These are phyloP conservation scores for Saccharomycopsis oosterbeekiorum DNA, from an alignment of 805 yeast genomes.

Conservation along the genomic window DNA sequence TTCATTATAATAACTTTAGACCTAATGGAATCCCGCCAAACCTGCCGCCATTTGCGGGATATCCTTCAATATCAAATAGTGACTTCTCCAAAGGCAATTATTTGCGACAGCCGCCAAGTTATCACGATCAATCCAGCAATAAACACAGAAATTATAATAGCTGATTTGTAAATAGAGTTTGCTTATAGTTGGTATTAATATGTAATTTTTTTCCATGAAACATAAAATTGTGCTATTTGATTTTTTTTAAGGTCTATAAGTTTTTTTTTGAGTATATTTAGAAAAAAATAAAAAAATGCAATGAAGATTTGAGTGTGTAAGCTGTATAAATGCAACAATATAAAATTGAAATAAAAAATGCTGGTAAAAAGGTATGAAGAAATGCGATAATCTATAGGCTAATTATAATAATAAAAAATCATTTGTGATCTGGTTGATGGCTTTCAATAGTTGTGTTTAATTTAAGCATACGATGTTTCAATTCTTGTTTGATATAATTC, in stretches of 20 bases:
- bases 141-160: not conserved
- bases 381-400: conserved; percentile 1
- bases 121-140: not conserved
- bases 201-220: too few relatives aligned
- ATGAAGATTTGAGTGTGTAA: not conserved
- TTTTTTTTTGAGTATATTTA: not conserved
- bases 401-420: not conserved
- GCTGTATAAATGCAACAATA: not conserved
- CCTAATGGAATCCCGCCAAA: not conserved
- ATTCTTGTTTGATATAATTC: not conserved
- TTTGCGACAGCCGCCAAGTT: not conserved
- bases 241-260: not conserved
- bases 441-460: not conserved
- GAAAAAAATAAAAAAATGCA: not conserved
- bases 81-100: not conserved
- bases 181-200: too few relatives aligned
- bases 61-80: not conserved
- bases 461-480: not conserved
- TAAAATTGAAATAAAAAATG: not conserved
- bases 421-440: not conserved
- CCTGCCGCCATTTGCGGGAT: not conserved
- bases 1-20: not conserved
- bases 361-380: not conserved
- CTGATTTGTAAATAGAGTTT: not conserved
- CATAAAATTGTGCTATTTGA: not conserved